phyloP scores from a whole-genome alignment of 176 grass and related monocot genomes.

The Phoenix roebelenii region DNA sequence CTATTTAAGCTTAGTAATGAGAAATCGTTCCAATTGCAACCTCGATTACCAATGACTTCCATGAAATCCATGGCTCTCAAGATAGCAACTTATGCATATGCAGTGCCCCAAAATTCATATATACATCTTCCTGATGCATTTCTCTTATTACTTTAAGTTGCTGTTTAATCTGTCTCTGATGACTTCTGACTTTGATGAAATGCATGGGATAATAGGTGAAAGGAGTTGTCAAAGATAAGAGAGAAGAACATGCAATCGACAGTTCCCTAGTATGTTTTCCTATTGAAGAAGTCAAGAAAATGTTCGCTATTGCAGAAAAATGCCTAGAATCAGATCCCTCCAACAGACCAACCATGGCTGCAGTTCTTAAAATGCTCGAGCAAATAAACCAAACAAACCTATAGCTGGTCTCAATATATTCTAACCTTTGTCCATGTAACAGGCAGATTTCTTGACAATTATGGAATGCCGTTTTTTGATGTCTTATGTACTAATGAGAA shows the following conservation, averaged over 20 bases:
- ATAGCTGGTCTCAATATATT: neutral
- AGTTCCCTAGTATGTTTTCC: constrained; percentile 24
- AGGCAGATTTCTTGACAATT: neutral
- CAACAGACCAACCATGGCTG: constrained; percentile 49
- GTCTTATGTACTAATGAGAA: no score
- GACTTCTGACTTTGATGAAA: neutral
- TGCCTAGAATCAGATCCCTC: constrained; percentile 65
- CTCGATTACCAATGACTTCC: no score
- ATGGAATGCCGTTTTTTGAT: neutral
- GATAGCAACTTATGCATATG: no score
- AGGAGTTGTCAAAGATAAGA: constrained; percentile 47
- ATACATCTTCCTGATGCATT: no score
- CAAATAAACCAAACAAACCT: constrained; percentile 19
- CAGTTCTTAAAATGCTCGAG: constrained; percentile 56
- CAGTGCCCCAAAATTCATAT: no score
- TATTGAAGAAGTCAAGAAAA: constrained; percentile 34
- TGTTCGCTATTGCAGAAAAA: constrained; percentile 49
- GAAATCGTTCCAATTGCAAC: no score
- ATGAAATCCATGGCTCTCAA: no score
- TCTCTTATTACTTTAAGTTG: neutral
- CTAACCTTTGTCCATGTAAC: constrained; percentile 1
- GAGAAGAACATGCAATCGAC: constrained; percentile 63
- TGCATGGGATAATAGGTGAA: constrained; percentile 37
- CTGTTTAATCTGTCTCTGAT: neutral
- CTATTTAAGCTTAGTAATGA: no score